Conservation (phyloP, 2,329 filamentous ascomycete genomes). For the Aaosphaeria pasadenensis region DNA sequence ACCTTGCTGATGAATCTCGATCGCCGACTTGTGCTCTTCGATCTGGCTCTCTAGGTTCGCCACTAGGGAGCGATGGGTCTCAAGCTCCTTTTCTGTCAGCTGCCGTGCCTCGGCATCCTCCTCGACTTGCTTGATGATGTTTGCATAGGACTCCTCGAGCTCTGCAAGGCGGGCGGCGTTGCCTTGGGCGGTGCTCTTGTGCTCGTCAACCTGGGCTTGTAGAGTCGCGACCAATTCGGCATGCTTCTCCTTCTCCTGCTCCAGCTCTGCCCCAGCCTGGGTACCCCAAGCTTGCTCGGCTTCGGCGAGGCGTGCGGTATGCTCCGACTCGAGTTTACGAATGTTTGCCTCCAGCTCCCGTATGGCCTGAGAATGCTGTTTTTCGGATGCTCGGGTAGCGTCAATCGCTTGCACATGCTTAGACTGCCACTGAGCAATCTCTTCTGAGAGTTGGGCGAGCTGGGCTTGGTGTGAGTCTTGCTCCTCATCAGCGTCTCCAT, state of each 20-base stretch:
- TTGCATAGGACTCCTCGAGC: constrained; percentile 69
- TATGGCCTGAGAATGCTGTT: constrained; percentile 69
- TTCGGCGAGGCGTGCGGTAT: constrained; percentile 25
- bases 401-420: constrained; percentile 72
- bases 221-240: constrained; percentile 57
- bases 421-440: constrained; percentile 70
- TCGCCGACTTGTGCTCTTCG: constrained; percentile 53
- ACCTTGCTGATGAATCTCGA: constrained; percentile 53
- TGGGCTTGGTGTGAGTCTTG: constrained; percentile 50
- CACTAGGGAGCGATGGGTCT: constrained; percentile 51
- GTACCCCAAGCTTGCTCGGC: constrained; percentile 27
- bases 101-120: constrained; percentile 62
- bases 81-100: constrained; percentile 50
- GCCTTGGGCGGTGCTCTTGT: constrained; percentile 68
- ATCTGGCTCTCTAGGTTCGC: constrained; percentile 57
- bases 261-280: constrained; percentile 29
- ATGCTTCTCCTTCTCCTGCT: constrained; percentile 42
- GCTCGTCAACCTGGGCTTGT: constrained; percentile 74
- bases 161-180: constrained; percentile 69
- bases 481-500: constrained; percentile 19
- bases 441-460: constrained; percentile 65
- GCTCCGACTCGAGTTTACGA: constrained; percentile 35
- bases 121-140: constrained; percentile 65
- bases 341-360: constrained; percentile 67
- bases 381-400: constrained; percentile 69